Conservation (phyloP, 2,329 filamentous ascomycete species). For the Sclerotiophoma versabilis region DNA sequence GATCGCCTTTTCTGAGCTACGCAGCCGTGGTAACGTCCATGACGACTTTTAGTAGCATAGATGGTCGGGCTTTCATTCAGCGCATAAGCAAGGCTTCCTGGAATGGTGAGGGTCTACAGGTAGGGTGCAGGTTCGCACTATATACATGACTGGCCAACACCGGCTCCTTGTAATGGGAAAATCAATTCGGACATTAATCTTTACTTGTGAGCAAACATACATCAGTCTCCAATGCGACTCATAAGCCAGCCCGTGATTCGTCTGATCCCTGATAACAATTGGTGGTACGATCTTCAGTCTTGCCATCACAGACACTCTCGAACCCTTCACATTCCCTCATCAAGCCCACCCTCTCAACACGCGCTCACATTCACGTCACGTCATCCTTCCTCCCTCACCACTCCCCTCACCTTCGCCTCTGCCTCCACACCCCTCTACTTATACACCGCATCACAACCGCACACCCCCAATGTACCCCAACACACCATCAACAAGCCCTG, state of each 20-base stretch:
- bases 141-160: neutral
- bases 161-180: neutral
- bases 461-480: neutral
- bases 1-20: slow-evolving; percentile 22
- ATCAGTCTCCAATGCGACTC: neutral
- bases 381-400: neutral
- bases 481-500: neutral
- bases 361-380: too few species aligned
- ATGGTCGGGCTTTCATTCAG: neutral
- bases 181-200: neutral
- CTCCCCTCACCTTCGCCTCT: neutral
- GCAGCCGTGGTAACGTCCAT: neutral
- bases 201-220: neutral
- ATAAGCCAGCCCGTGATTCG: neutral
- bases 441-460: neutral
- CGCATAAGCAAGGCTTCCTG: neutral
- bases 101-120: neutral
- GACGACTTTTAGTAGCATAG: too few species aligned
- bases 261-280: neutral
- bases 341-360: neutral
- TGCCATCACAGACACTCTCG: neutral
- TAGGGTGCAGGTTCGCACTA: neutral
- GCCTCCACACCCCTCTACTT: neutral
- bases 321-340: neutral
- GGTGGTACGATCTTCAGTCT: too few species aligned